Evolutionary conservation across 495 filamentous ascomycete species (phyloP).

Genomic region (Aspergillus olivimuriae): DNA sequence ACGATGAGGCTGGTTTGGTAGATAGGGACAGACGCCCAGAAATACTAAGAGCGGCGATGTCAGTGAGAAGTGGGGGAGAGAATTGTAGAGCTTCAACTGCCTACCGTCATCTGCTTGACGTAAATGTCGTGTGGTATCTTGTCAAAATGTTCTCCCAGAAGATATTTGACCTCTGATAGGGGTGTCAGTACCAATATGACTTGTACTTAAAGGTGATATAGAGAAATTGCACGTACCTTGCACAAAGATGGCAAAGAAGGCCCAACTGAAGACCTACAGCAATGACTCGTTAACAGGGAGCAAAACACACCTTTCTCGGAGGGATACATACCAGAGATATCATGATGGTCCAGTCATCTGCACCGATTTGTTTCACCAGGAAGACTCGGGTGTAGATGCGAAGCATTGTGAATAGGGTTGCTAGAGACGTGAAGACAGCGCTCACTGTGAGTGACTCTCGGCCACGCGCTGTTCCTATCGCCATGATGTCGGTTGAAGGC

Average conservation of each 20-base stretch:
- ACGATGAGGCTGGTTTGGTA: conserved; percentile 29
- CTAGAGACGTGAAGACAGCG: conserved; percentile 26
- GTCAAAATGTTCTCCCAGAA: conserved; percentile 30
- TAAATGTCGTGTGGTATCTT: conserved; percentile 16
- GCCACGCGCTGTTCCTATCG: conserved; percentile 22
- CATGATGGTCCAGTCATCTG: conserved; percentile 40
- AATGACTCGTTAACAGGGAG: background rate
- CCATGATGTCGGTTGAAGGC: conserved; percentile 22
- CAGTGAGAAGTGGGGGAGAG: background rate
- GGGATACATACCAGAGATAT: conserved; percentile 19
- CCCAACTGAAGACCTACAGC: conserved; percentile 28
- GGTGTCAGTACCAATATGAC: too few species aligned
- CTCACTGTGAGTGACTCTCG: conserved; percentile 24
- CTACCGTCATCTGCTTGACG: conserved; percentile 29
- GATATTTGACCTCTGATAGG: conserved; percentile 28
- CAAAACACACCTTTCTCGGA: background rate
- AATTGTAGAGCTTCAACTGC: background rate
- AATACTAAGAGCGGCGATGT: conserved; percentile 14
- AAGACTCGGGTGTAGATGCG: conserved; percentile 49
- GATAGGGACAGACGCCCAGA: conserved; percentile 31
- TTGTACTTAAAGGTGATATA: too few species aligned
- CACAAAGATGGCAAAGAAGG: conserved; percentile 27
- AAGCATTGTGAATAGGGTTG: conserved; percentile 21
- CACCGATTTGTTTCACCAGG: conserved; percentile 52
- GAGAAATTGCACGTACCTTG: conserved; percentile 18